Evolutionary conservation across 495 filamentous ascomycete species (phyloP).

Genomic region (Podospora fimiseda): DNA sequence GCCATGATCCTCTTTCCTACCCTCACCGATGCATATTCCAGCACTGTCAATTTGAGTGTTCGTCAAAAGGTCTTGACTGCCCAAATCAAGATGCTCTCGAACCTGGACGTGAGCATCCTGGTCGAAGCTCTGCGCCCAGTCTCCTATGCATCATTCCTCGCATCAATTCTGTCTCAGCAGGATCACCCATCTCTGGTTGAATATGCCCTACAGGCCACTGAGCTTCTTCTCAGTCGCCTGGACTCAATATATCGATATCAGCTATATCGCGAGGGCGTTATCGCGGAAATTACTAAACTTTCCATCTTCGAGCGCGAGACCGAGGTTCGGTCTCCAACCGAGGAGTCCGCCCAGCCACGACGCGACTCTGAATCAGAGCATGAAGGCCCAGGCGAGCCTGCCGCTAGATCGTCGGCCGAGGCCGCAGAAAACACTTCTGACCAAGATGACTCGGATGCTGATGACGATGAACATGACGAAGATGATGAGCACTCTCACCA

Average conservation of each 20-base stretch:
- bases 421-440: constrained; percentile 6
- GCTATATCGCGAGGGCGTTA: constrained; percentile 95
- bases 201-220: constrained; percentile 78
- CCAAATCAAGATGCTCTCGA: constrained; percentile 98
- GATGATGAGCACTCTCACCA: constrained; percentile 36
- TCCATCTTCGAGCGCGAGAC: constrained; percentile 40
- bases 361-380: constrained; percentile 30
- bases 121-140: constrained; percentile 83
- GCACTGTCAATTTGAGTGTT: constrained; percentile 94
- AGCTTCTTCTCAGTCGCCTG: constrained; percentile 76
- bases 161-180: constrained; percentile 91
- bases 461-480: constrained; percentile 35
- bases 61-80: constrained; percentile 95
- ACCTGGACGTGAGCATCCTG: constrained; percentile 75
- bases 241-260: constrained; percentile 89
- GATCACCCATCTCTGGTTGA: constrained; percentile 86
- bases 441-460: constrained; percentile 30
- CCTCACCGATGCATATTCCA: constrained; percentile 93
- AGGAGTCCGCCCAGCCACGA: neutral
- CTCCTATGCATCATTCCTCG: constrained; percentile 94
- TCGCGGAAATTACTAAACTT: constrained; percentile 81
- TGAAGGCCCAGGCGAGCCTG: too few relatives aligned
- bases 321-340: constrained; percentile 14
- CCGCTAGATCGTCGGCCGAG: constrained; percentile 12
- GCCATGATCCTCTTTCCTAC: constrained; percentile 94